Conservation (phyloP, 495 filamentous ascomycete species). For the Aspergillus avenaceus region DNA sequence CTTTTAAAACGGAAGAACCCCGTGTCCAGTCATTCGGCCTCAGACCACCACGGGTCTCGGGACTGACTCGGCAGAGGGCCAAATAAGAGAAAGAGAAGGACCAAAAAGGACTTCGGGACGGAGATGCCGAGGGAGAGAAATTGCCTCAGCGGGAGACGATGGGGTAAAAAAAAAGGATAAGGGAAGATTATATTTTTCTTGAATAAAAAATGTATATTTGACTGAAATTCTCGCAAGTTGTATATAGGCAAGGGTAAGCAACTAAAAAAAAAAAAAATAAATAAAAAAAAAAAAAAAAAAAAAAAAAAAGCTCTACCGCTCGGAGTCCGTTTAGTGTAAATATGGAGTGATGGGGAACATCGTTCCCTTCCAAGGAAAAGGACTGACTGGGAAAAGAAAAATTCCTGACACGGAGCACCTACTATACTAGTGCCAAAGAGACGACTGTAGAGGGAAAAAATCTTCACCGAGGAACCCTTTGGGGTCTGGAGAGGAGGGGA, state of each 20-base stretch:
- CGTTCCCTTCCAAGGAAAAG: neutral
- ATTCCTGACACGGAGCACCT: neutral
- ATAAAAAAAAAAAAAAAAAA: too few species aligned
- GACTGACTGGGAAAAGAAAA: too few species aligned
- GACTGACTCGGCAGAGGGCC: conserved; percentile 18
- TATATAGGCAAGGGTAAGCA: too few species aligned
- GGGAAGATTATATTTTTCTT: too few species aligned
- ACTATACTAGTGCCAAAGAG: neutral
- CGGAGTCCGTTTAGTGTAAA: neutral
- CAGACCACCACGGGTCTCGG: conserved; percentile 25
- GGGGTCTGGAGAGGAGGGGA: neutral
- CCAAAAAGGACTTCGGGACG: conserved; percentile 13
- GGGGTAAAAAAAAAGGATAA: too few species aligned
- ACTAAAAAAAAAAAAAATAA: too few species aligned
- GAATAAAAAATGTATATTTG: too few species aligned
- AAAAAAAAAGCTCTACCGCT: neutral
- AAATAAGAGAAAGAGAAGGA: neutral
- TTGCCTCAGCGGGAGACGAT: conserved; percentile 8
- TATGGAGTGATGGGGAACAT: neutral
- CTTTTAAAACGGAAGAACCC: neutral
- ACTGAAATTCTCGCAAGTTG: too few species aligned
- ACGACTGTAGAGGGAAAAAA: neutral
- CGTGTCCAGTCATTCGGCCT: conserved; percentile 9
- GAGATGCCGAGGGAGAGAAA: conserved; percentile 22
- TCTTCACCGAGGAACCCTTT: conserved; percentile 18